Percentiles rank a stretch among this genome's conserved stretches.
Conservation (phyloP, 2,329 filamentous ascomycete species). For the Claviceps fusiformis region DNA sequence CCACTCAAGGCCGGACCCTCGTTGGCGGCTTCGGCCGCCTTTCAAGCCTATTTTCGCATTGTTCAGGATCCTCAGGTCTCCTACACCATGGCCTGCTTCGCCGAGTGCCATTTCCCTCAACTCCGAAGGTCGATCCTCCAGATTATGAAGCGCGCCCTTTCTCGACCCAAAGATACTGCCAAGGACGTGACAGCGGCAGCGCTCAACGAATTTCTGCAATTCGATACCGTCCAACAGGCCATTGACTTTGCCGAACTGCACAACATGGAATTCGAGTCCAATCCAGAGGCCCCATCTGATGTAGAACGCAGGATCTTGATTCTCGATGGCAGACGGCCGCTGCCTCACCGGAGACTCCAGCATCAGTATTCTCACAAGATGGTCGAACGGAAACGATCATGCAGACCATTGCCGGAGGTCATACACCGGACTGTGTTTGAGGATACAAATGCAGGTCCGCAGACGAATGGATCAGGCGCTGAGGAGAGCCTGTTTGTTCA, state of each 20-base stretch:
- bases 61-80: conserved; percentile 42
- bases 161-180: conserved; percentile 40
- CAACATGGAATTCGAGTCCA: conserved; percentile 34
- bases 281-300: conserved; percentile 21
- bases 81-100: conserved; percentile 57
- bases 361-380: conserved; percentile 42
- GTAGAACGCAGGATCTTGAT: conserved; percentile 27
- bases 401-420: conserved; percentile 35
- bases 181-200: conserved; percentile 45
- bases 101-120: conserved; percentile 51
- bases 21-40: conserved; percentile 35
- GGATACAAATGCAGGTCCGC: background rate
- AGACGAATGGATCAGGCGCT: conserved; percentile 5
- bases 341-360: conserved; percentile 35
- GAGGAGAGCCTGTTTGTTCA: conserved; percentile 19
- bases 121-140: conserved; percentile 45
- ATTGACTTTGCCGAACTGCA: conserved; percentile 50
- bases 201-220: conserved; percentile 46
- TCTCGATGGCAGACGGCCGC: conserved; percentile 27
- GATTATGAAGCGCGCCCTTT: conserved; percentile 40
- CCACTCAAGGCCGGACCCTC: conserved; percentile 38
- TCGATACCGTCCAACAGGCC: conserved; percentile 55
- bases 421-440: conserved; percentile 43
- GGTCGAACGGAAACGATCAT: conserved; percentile 47
- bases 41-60: conserved; percentile 45